Base-by-base conservation (phyloP, 2,329 filamentous ascomycete species). In the Microsporum ferrugineum region DNA sequence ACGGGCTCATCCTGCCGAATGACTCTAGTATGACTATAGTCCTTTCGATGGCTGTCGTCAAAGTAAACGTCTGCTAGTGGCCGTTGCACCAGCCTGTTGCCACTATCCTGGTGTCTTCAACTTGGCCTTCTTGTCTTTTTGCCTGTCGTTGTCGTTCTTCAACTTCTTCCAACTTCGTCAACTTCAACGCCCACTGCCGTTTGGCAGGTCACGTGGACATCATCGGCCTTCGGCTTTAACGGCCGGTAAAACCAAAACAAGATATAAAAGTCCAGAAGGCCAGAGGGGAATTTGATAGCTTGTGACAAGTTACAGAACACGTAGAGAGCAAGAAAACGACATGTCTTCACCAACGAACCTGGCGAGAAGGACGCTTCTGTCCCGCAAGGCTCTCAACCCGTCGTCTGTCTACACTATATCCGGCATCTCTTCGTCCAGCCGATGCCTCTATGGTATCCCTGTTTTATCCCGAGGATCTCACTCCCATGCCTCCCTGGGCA, bases 1-100 rank as follows among this genome's bases (percentile, higher is more conserved):
- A 80, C 63, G 82, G 76, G 65, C 82, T 86, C 63, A 76, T 72
- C 70, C 12, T 62, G 45, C 10, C 27, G 23, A 12, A 17, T 43
- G 6, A 12, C 2, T 29, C 8, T 5, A 49, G 8, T n/a, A 31
- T 23, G 17, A 23, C 17, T 23, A 23, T 23, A 12, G 31, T 2
- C 31, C 12, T 14, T 49, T 7, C 49, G 8, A 55, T 14, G 23
- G 58, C 49, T 33, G 49, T 36, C 31, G 23, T 55, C 8, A 29
- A 53, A 55, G 49, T 55, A 55, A 36, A 31, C 49, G 12, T 36
- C 5, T 12, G 31, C 49, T 55, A 55, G 49, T n/a, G 39, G 5
- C 39, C 39, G 39, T 36, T 43, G 39, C 39, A 43, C 17, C 14
- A 43, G 39, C 39, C 39, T 43, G 39, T n/a, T 43, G 7, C 39